phyloP scores from a whole-genome alignment of 1,284 basidiomycete species.

The Anthracocystis setariae region DNA sequence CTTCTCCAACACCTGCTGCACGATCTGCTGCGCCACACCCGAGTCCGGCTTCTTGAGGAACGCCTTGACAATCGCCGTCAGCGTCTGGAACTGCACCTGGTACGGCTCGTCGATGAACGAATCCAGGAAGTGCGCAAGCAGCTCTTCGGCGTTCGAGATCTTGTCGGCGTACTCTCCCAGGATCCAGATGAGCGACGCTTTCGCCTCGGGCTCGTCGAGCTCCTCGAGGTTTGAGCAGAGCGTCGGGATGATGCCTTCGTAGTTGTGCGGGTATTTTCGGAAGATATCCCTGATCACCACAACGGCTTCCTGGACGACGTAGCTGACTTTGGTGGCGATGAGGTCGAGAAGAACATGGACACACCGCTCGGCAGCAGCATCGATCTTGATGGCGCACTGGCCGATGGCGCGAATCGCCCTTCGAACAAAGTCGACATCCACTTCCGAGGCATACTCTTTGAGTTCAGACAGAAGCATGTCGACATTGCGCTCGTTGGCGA shows the following conservation, averaged over 20 bases:
- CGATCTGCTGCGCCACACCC: conserved; percentile 78
- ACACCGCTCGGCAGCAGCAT: conserved; percentile 86
- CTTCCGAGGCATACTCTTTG: conserved; percentile 98
- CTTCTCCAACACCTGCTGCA: conserved; percentile 87
- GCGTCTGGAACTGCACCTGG: conserved; percentile 91
- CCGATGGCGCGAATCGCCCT: conserved; percentile 97
- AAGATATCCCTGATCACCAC: conserved; percentile 99
- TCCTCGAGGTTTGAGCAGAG: conserved; percentile 91
- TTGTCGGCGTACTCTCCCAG: conserved; percentile 95
- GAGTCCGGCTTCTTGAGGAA: conserved; percentile 93
- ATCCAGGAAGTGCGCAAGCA: conserved; percentile 88
- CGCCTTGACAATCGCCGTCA: conserved; percentile 95
- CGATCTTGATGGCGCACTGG: conserved; percentile 95
- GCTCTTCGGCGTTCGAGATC: conserved; percentile 94
- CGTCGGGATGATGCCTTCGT: conserved; percentile 92
- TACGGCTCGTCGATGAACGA: conserved; percentile 93
- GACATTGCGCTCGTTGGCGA: conserved; percentile 89
- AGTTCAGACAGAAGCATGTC: conserved; percentile 91
- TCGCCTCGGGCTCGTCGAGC: conserved; percentile 94
- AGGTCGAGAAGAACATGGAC: conserved; percentile 86
- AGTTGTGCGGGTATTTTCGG: conserved; percentile 93
- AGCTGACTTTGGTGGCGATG: conserved; percentile 91
- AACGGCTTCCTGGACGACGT: conserved; percentile 96
- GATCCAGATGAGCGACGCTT: conserved; percentile 98
- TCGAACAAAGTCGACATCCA: conserved; percentile 96